Conservation (phyloP, 192 early-diverging fungal genomes). For the Coemansia sp. region DNA sequence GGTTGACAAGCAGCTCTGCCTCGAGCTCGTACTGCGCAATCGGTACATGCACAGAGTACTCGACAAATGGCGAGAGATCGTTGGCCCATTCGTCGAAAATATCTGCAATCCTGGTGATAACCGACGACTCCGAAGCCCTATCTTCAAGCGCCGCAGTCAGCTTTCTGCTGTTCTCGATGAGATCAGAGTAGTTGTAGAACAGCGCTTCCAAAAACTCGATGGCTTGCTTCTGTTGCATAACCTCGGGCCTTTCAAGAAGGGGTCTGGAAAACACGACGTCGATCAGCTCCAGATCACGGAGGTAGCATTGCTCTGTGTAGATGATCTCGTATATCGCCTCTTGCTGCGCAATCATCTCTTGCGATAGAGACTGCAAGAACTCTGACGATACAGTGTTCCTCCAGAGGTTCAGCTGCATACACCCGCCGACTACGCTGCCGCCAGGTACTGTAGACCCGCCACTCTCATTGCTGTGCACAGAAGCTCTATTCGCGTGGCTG, state of each 20-base stretch:
- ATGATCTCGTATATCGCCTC: slow-evolving; percentile 92
- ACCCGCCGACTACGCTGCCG: slow-evolving; percentile 10
- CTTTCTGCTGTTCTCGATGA: slow-evolving; percentile 61
- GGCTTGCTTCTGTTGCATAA: slow-evolving; percentile 63
- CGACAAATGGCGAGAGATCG: slow-evolving; percentile 74
- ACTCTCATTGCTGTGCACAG: slow-evolving; percentile 9
- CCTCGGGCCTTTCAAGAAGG: slow-evolving; percentile 54
- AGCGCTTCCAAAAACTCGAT: slow-evolving; percentile 70
- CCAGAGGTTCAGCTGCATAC: slow-evolving; percentile 53
- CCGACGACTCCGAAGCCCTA: slow-evolving; percentile 58
- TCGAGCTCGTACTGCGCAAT: slow-evolving; percentile 80
- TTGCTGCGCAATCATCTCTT: slow-evolving; percentile 59
- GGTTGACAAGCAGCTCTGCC: slow-evolving; percentile 68
- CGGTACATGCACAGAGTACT: slow-evolving; percentile 84
- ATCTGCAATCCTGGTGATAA: slow-evolving; percentile 82
- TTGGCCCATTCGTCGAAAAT: slow-evolving; percentile 74
- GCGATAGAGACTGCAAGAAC: slow-evolving; percentile 33
- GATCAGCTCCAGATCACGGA: slow-evolving; percentile 82
- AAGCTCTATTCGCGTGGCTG: not conserved
- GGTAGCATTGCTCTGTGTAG: slow-evolving; percentile 85
- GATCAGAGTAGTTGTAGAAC: slow-evolving; percentile 74
- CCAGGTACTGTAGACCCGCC: not conserved
- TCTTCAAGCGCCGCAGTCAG: slow-evolving; percentile 59
- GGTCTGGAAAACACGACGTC: slow-evolving; percentile 71
- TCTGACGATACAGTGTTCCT: slow-evolving; percentile 41